Evolutionary conservation across 805 yeast genomes (phyloP), one percentile per base, ranked within the genome.

Genomic region (Suhomyces faveliae): DNA sequence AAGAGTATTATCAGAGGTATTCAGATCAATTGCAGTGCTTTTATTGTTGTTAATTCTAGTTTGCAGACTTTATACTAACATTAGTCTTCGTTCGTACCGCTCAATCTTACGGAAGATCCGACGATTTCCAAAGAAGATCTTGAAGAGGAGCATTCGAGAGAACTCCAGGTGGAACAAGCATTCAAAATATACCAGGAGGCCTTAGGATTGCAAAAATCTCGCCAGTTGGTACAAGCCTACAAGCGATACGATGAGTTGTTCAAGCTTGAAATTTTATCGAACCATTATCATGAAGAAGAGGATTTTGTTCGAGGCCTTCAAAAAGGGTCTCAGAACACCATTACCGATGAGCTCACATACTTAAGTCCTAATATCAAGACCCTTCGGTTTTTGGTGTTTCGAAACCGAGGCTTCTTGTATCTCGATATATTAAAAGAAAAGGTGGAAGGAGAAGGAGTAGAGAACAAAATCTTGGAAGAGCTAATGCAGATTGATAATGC

Each of bases 91-190:
- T 91, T 92, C 63, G 76, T 84, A 25, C 96, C 98, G 1, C 74
- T 91, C 39, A 92, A 92, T 59, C 68, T 85, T 40, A 79, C 79
- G 35, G 92, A 86, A 48, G 95, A 87, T 59, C 88, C 86, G 43
- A 67, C 78, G 4, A 67, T 67, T 15, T 71, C 80, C 29, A 92
- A 88, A 53, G 69, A 71, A 49, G 76, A 69, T 47, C 55, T 66
- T 35, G 86, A 85, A 27, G 96, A 91, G 53, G 92, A 89, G 53
- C 96, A 90, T 59, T 86, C 97, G 1, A 73, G 96, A 42, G 99
- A 94, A 62, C 71, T 92, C 20, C 97, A 92, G 67, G 77, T 84
- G 17, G 98, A 94, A 63, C 87, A 87, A 59, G 94, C 96, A 3
- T 85, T 86, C 62, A 81, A 80, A 54, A 67, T 83, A 10, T 89